Evolutionary conservation across 768 basidiomycete species (phyloP), one percentile per base, ranked within the genome.

Genomic region (Hemileccinum rubropunctum): DNA sequence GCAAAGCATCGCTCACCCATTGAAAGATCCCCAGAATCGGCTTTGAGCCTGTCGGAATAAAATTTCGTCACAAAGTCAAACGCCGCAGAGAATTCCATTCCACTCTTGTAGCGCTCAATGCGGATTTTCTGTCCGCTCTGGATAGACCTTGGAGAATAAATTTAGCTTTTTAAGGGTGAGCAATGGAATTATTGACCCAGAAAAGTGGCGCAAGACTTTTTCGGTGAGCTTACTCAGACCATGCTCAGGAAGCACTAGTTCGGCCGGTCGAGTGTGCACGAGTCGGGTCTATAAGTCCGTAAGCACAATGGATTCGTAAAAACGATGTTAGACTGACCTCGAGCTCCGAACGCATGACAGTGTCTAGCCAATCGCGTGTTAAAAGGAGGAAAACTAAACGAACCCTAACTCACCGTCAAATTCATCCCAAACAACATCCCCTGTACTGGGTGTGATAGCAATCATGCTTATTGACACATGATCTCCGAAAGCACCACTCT

Each of bases 361-460:
- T 81, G 65, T 97, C 93, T 88, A 59, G 14, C 20, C 32, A 36
- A 6, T 52, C 56, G 15, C 41, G 17, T 48, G 45, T 56, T 42
- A 41, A 38, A 37, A 47, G 5, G 40, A 42, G 33, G 26, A 47
- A 53, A 49, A 11, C 39, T 12, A 14, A n/a, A 38, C 27, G 32
- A 5, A 32, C 13, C 32, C 17, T 12, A 27, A 44, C 61, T 45
- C 59, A 86, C 90, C 93, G 46, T 88, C 77, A 61, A 95, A 95
- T 48, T 90, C 82, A 60, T 99, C 95, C 83, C 91, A 98, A 3
- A 92, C 72, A 3, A 99, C 87, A 56, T 97, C 95, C 1, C 95
- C 95, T 0, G 93, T 97, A 41, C 84, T 84, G 1, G 94, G 91
- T 49, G 83, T 82, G 14, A 97, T 83, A 14, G 82, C 80, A 30